Base-by-base conservation (phyloP, 108 stramenopile genomes). In the Cyclotella baltica region DNA sequence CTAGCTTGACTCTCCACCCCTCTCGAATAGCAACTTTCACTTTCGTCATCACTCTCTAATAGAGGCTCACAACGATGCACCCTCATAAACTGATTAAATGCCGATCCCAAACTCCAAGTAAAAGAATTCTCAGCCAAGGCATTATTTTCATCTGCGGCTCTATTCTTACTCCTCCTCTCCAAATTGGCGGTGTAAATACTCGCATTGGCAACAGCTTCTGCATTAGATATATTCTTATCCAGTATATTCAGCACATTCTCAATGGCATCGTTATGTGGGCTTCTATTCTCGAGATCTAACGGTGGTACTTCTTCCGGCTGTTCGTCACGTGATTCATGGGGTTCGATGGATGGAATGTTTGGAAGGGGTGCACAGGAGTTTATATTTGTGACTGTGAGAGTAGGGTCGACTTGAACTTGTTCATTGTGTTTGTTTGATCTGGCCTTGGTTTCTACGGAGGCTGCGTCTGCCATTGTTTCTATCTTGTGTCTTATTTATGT, bases 1-100 rank as follows among this genome's bases (percentile, higher is more conserved):
- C 55, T 56, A n/a, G 59, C 59, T n/a, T 16, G 1, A 33, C 71
- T 72, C 18, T 72, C 57, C 30, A 35, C 33, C n/a, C 48, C 48
- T 52, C 47, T 46, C 5, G 58, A 46, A 46, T 72, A 51, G n/a
- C 50, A 61, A 28, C 71, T 72, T 29, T 55, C 55, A 58, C 71
- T 72, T 20, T 72, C 71, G 50, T 72, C 71, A 31, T 72, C 71
- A 40, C 46, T 70, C 19, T 72, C 71, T 20, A 72, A 29, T n/a
- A 72, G 40, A 35, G 71, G 71, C 20, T 43, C 33, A 20, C 71
- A 72, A 18, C 62, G 43, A 30, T 72, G 71, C 18, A 72, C 22
- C 9, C 71, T 56, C 16, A 72, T 20, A 72, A 72, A 72, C 19
- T 58, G n/a, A 10, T 61, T 30, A 47, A 72, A 19, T 5, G 59